Base-by-base conservation (phyloP, 495 filamentous ascomycete species). In the Rusavskia elegans region DNA sequence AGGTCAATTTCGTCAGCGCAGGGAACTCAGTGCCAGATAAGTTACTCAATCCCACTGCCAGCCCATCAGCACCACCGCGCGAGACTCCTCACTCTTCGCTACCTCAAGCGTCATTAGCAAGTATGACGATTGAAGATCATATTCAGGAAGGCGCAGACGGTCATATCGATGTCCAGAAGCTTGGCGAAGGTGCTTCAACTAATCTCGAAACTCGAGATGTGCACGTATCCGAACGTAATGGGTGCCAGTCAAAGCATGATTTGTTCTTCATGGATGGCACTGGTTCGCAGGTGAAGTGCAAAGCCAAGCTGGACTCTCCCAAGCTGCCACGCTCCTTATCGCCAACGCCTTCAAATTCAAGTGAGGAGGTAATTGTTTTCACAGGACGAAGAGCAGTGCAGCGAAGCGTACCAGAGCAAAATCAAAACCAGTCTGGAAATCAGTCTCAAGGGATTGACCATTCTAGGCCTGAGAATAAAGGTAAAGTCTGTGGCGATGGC, bases 1-100 rank as follows among this genome's bases (percentile, higher is more conserved):
- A 74, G n/a, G 75, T 95, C 38, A 58, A 64, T 0, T 96, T 96
- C 59, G 75, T 95, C 50, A 84, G 83, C 55, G 84, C 81, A 23
- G 84, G 84, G 21, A 68, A 68, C 29, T 66, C 81, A 36, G 69
- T 81, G 29, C 70, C 75, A 27, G 54, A 60, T 2, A 60, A 66
- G 3, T 44, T 65, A 35, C 8, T 51, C 41, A 20, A 32, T 20
- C 16, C 25, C 29, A 53, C n/a, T 19, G 30, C 5, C 19, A 37
- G 2, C 11, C 48, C 23, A 38, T 16, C 36, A 8, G 30, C 29
- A 9, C 19, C 30, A 20, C n/a, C 16, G 6, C 20, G 44, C 19
- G 44, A 27, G 14, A 29, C 23, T 10, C 13, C 23, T 10, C 23
- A n/a, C 23, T 27, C 19, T 46, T 11, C 16, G 23, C 48, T 21